A percentile compares a stretch with the other conserved stretches of the same genome.
Conservation (phyloP, 2,329 filamentous ascomycete genomes). For the Neonectria magnoliae region DNA sequence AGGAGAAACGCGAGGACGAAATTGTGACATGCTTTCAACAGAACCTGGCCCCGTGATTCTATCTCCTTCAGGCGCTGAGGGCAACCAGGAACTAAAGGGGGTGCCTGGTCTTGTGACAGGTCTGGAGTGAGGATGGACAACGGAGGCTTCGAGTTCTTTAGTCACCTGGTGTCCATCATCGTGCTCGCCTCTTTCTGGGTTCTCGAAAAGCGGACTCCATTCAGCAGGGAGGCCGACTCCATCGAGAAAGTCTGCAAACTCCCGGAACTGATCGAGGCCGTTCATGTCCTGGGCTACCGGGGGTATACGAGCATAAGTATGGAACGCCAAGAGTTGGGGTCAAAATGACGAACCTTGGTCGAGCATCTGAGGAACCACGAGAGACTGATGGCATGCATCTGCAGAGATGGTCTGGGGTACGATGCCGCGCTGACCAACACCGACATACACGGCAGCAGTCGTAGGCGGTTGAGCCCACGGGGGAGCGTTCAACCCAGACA, state of each 20-base stretch:
- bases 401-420: constrained; percentile 5
- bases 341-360: constrained; percentile 42
- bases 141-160: constrained; percentile 28
- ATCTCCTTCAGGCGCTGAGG: constrained; percentile 47
- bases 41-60: constrained; percentile 33
- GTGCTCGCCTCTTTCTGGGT: constrained; percentile 27
- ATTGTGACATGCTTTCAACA: constrained; percentile 13
- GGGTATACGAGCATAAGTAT: neutral
- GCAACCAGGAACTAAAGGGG: constrained; percentile 51
- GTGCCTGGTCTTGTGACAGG: constrained; percentile 41
- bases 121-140: neutral
- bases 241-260: constrained; percentile 52
- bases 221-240: constrained; percentile 50
- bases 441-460: neutral
- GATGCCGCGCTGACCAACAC: constrained; percentile 28
- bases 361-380: constrained; percentile 30
- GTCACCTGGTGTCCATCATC: constrained; percentile 23
- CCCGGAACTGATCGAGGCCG: constrained; percentile 48
- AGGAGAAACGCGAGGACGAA: neutral
- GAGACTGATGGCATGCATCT: constrained; percentile 15
- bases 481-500: constrained; percentile 15
- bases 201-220: constrained; percentile 51
- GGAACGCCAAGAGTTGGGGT: neutral
- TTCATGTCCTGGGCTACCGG: constrained; percentile 13
- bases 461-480: constrained; percentile 15